Conservation (phyloP, 78 protist genomes). For the Protostelium mycophagum region DNA sequence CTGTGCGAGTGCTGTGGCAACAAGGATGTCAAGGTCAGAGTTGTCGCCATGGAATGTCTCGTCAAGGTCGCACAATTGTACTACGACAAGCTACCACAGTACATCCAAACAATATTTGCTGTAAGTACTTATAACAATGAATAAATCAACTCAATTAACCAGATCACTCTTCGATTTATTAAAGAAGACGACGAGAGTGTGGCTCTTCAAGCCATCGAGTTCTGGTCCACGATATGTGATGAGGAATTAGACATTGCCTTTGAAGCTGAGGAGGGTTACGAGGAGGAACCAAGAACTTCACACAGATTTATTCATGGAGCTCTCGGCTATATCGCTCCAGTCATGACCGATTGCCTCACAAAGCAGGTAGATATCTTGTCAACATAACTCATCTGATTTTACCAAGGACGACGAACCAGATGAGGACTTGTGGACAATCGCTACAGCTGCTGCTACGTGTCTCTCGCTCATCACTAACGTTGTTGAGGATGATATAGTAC, state of each 20-base stretch:
- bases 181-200: slow-evolving; percentile 61
- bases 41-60: slow-evolving; percentile 33
- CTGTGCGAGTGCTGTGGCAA: slow-evolving; percentile 50
- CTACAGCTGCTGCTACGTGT: slow-evolving; percentile 82
- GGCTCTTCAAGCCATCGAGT: slow-evolving; percentile 85
- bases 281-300: neutral
- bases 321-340: slow-evolving; percentile 34
- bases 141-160: neutral
- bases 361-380: slow-evolving; percentile 27
- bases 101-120: slow-evolving; percentile 57
- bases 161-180: slow-evolving; percentile 63
- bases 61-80: slow-evolving; percentile 64
- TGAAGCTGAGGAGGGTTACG: no score
- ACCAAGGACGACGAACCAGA: slow-evolving; percentile 56
- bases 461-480: slow-evolving; percentile 40
- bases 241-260: slow-evolving; percentile 58
- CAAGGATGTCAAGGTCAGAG: neutral
- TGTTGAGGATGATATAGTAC: slow-evolving; percentile 57
- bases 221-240: slow-evolving; percentile 93
- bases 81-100: slow-evolving; percentile 59
- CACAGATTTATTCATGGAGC: slow-evolving; percentile 35
- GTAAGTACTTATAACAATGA: slow-evolving; percentile 23
- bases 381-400: neutral
- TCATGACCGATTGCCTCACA: slow-evolving; percentile 39
- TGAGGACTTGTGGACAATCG: slow-evolving; percentile 72